Base-by-base conservation (phyloP, 345 rosid species). In the Syzygium grande region DNA sequence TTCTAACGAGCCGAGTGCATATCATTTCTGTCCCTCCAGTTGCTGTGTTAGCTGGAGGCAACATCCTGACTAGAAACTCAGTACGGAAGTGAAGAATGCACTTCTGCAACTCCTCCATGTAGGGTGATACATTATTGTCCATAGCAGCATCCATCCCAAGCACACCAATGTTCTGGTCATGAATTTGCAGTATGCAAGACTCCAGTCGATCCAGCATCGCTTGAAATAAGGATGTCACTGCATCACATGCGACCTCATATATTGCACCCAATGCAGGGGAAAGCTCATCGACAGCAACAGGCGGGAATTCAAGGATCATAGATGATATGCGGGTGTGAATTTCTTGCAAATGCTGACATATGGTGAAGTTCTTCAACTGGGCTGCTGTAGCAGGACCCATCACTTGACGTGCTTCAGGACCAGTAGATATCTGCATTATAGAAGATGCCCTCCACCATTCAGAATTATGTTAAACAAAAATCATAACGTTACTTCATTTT, bases 61-160 rank as follows among this genome's bases (percentile, higher is more conserved):
- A 90, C 90, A 98, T 91, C 90, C 96, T 94, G 11, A 97, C 94
- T 63, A 98, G 92, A 90, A 97, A 98, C 93, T 98, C 98, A 1
- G 90, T 89, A 51, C 98, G 98, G 89, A 98, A 98, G 90, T 95
- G 99, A 86, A 97, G 97, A 86, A 97, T 93, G 87, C 92, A 93
- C 90, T 91, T 95, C 93, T 98, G 99, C 92, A 97, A 88, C 89
- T 96, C 99, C 89, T 97, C 99, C 99, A 98, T 96, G 94, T 98
- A 98, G 52, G 98, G 94, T 11, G 99, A 98, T 87, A 96, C 92
- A 90, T 95, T 96, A 91, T 93, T 95, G 92, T 98, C 99, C 93
- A 94, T 91, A 49, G 94, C 95, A 90, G 98, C 94, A 91, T 98
- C 98, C 89, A 93, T 93, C 58, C 93, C 97, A 80, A 90, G 92